phyloP scores from a whole-genome alignment of 768 basidiomycete genomes.

The Tricholoma sp. region DNA sequence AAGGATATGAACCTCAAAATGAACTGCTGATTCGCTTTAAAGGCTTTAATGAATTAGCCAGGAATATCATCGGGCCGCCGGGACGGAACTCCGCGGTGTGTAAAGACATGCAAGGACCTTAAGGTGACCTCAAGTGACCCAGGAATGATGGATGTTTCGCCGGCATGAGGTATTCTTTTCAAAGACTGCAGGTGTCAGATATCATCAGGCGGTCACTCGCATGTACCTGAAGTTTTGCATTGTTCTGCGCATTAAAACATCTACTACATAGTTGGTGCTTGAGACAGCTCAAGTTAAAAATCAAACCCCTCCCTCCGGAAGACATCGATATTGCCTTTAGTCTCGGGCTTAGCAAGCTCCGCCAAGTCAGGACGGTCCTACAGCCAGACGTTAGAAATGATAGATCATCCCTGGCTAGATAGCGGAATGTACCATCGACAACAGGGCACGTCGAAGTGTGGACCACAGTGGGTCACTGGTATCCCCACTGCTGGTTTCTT shows the following conservation, averaged over 20 bases:
- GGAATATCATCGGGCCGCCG: too few species aligned
- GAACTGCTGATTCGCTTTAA: too few species aligned
- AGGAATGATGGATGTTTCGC: too few species aligned
- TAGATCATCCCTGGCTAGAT: neutral
- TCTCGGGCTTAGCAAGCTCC: conserved; percentile 60
- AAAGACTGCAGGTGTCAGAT: too few species aligned
- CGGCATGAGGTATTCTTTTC: too few species aligned
- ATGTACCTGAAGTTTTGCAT: neutral
- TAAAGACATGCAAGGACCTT: too few species aligned
- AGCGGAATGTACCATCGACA: conserved; percentile 61
- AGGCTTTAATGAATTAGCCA: too few species aligned
- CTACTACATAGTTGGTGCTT: neutral
- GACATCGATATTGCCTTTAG: conserved; percentile 55
- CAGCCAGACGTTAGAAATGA: conserved; percentile 4
- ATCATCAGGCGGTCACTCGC: neutral
- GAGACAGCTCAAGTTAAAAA: conserved; percentile 47
- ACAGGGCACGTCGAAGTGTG: conserved; percentile 78
- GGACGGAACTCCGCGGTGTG: too few species aligned
- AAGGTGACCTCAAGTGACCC: too few species aligned
- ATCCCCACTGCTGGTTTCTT: conserved; percentile 62
- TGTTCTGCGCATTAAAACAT: neutral
- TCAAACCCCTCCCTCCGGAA: conserved; percentile 89
- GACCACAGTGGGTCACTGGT: conserved; percentile 87
- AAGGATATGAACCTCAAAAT: too few species aligned
- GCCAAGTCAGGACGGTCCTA: conserved; percentile 83